These are phyloP conservation scores for Tilletia indica DNA, from an alignment of 1,284 basidiomycete genomes.

Conservation along the genomic window DNA sequence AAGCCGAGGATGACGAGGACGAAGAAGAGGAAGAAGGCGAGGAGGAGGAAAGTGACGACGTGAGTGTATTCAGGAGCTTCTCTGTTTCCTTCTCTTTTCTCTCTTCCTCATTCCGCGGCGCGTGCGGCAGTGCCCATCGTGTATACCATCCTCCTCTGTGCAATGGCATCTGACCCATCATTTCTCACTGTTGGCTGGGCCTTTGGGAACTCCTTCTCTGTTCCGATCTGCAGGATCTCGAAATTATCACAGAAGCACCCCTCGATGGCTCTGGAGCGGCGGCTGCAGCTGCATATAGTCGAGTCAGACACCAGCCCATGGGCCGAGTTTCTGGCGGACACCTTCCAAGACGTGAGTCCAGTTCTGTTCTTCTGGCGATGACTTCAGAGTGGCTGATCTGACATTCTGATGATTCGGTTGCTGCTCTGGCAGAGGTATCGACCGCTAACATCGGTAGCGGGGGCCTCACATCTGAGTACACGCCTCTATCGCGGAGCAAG, in stretches of 20 bases:
- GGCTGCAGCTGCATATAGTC: slow-evolving; percentile 28
- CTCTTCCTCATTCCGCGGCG: background rate
- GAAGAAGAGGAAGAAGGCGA: slow-evolving; percentile 48
- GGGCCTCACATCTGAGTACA: slow-evolving; percentile 80
- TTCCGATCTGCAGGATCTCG: slow-evolving; percentile 41
- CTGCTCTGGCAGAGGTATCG: slow-evolving; percentile 57
- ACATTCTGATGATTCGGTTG: too few relatives aligned
- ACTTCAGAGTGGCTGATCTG: background rate
- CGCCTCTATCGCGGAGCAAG: slow-evolving; percentile 72
- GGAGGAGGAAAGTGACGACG: slow-evolving; percentile 58
- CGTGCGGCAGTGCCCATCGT: background rate
- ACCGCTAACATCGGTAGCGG: slow-evolving; percentile 59
- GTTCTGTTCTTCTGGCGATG: background rate
- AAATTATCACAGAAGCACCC: slow-evolving; percentile 56
- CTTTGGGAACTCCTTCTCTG: background rate
- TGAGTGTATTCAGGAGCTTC: slow-evolving; percentile 31
- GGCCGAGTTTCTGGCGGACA: slow-evolving; percentile 25
- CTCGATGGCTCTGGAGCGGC: slow-evolving; percentile 36
- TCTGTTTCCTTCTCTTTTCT: background rate
- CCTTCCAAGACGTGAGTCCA: slow-evolving; percentile 33
- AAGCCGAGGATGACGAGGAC: slow-evolving; percentile 58
- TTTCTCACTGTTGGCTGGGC: background rate
- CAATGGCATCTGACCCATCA: background rate
- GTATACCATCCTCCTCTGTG: background rate
- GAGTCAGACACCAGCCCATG: slow-evolving; percentile 23